Percentiles rank a stretch among this genome's conserved stretches.
Conservation (phyloP, 1,139 yeast genomes). For the Candida sanyaensis region DNA sequence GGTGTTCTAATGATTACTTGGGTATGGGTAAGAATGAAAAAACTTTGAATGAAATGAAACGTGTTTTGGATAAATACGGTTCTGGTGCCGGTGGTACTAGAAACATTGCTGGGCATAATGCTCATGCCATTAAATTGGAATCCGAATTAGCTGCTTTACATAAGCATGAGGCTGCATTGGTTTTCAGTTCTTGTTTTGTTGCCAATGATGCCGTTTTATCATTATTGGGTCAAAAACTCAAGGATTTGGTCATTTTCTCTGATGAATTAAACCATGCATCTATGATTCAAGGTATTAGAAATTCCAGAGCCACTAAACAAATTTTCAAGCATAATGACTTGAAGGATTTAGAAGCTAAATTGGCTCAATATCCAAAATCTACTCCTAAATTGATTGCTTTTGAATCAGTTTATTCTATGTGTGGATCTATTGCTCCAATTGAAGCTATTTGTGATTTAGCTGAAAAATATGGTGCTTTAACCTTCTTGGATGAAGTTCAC, state of each 20-base stretch:
- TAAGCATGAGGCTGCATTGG: conserved; percentile 93
- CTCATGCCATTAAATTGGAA: conserved; percentile 83
- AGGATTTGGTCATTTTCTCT: conserved; percentile 86
- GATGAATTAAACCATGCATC: conserved; percentile 96
- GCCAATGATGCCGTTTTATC: conserved; percentile 97
- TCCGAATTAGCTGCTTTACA: conserved; percentile 86
- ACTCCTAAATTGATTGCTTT: conserved; percentile 95
- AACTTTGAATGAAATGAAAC: conserved; percentile 76
- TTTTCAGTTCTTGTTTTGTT: conserved; percentile 92
- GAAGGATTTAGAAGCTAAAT: conserved; percentile 73
- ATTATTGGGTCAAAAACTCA: conserved; percentile 85
- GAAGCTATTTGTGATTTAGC: conserved; percentile 93
- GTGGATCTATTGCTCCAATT: conserved; percentile 95
- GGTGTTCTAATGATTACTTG: conserved; percentile 97
- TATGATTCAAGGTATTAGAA: conserved; percentile 93
- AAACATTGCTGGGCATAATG: conserved; percentile 96
- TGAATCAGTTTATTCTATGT: conserved; percentile 97
- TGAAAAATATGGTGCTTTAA: conserved; percentile 94
- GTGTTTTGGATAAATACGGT: conserved; percentile 85
- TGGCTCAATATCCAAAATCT: conserved; percentile 77
- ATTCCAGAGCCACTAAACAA: conserved; percentile 86
- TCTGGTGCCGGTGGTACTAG: conserved; percentile 99
- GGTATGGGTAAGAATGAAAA: conserved; percentile 87
- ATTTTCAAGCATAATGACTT: conserved; percentile 91
- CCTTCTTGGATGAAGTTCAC: conserved; percentile 97